These are phyloP conservation scores for Cladosporium halotolerans DNA, from an alignment of 2,329 filamentous ascomycete species.

Conservation along the genomic window DNA sequence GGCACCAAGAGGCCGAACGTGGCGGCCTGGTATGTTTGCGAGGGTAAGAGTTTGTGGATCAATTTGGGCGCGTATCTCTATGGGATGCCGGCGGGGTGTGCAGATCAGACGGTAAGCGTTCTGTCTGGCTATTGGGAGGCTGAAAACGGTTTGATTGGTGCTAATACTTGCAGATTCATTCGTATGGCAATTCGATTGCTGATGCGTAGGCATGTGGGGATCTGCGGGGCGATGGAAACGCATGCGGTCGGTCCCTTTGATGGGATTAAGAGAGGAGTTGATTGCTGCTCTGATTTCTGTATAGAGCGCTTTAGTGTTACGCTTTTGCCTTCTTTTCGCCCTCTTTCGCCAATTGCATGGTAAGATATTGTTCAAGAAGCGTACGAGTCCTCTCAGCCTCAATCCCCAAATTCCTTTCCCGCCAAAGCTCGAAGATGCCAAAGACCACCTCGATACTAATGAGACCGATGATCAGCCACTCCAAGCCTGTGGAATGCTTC, in stretches of 20 bases:
- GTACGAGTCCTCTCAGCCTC: constrained; percentile 37
- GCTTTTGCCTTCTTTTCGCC: neutral
- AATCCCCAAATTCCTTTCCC: constrained; percentile 49
- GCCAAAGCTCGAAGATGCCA: constrained; percentile 67
- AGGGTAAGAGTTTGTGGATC: constrained; percentile 47
- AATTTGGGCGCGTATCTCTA: constrained; percentile 56
- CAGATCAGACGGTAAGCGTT: constrained; percentile 50
- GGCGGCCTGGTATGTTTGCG: constrained; percentile 55
- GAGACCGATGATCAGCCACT: constrained; percentile 92
- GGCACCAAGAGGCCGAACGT: constrained; percentile 49
- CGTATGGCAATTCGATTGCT: constrained; percentile 37
- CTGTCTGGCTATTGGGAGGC: neutral
- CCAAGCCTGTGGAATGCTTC: constrained; percentile 78
- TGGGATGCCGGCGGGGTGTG: constrained; percentile 51
- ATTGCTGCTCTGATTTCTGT: too few relatives aligned
- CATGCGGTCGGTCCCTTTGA: too few relatives aligned
- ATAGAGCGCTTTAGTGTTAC: too few relatives aligned
- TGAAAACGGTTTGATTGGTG: neutral
- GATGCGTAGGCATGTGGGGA: constrained; percentile 4
- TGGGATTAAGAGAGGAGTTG: too few relatives aligned
- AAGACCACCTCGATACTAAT: constrained; percentile 91
- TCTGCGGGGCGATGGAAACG: too few relatives aligned
- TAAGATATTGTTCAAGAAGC: constrained; percentile 34
- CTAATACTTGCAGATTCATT: constrained; percentile 33
- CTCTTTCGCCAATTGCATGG: constrained; percentile 20